Base-by-base conservation (phyloP, 805 yeast genomes). In the Priceomyces melissophilus region DNA sequence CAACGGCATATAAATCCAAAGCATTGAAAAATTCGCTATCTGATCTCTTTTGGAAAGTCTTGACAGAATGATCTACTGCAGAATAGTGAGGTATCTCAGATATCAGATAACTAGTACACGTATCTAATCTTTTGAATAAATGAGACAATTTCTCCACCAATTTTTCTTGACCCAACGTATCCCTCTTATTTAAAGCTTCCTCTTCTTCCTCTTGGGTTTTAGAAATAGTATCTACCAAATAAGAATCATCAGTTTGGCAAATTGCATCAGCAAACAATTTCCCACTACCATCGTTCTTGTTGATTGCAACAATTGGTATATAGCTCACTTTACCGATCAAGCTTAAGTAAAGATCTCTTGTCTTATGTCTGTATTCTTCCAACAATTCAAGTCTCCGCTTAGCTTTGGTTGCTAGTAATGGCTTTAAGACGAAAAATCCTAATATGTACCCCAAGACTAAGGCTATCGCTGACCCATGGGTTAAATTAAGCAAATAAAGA, bases 251-350 rank as follows among this genome's bases (percentile, higher is more conserved):
- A 2, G 75, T 69, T 45, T 69, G 75, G 31, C 60, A 51, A 4
- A 69, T 57, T 3, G 67, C 63, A 42, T 69, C 75, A 3, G 68
- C 60, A 30, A 57, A 61, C 12, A 58, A 53, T 43, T 58, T 65
- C 2, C 62, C 65, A 25, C 53, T 47, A 2, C 58, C 60, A 34
- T 50, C 50, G 12, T 52, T 41, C 42, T 55, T 53, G 30, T 56
- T 54, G 36, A 65, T 51, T n/a, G 65, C 64, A 14, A 69, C 69
- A 15, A 68, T 65, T 3, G 75, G 75, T 5, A 69, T 65, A 31
- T 63, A 44, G 30, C 60, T 58, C 6, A 69, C 71, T 32, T 59
- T 49, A 8, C 65, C 55, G 10, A 67, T 56, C 27, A 62, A 44
- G 28, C 53, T 59, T 16, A 69, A 47, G 45, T 66, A 69, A 31